Evolutionary conservation across 2,329 filamentous ascomycete species (phyloP), one percentile per base, ranked within the genome.

Genomic region (Parafenestella ontariensis): DNA sequence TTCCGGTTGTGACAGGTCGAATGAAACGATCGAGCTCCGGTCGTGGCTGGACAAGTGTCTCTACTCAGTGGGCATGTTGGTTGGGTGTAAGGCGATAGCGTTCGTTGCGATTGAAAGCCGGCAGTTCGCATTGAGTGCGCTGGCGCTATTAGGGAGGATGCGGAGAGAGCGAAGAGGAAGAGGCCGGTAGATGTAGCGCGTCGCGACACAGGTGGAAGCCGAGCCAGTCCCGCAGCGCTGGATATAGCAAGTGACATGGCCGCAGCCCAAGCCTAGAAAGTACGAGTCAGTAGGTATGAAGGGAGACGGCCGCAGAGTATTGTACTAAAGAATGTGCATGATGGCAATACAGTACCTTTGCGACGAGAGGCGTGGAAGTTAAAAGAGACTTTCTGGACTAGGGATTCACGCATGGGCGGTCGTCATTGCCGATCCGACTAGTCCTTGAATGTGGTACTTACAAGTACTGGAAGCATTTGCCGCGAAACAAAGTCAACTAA

Each of bases 241-340:
- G 66, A 59, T 23, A 71, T 68, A 42, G 71, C 70, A 65, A 69
- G 63, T 62, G 70, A 70, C 73, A 75, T 75, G 73, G 70, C 71
- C 70, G 64, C 61, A 65, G 70, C 72, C 72, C 64, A 71, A 57
- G 64, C 64, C 69, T 72, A 54, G 29, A 46, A 43, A 46, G 56
- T 24, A 61, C 41, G 41, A 49, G 58, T 74, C 56, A 73, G 69
- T 61, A 54, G 43, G 50, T 37, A 49, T 23, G 21, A 29, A 29
- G 18, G 40, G 42, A 24, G 42, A 51, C 21, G 48, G 42, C 52
- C 46, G n/a, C 28, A 42, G 46, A 42, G 49, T 44, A 42, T 37
- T 24, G 49, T 46, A 46, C 49, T 46, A 33, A 37, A 23, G 24
- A 41, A 37, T 37, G 60, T 50, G 61, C 64, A 67, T 61, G 48